Conservation (phyloP, 2,329 filamentous ascomycete genomes). For the Exserohilum rostratum region DNA sequence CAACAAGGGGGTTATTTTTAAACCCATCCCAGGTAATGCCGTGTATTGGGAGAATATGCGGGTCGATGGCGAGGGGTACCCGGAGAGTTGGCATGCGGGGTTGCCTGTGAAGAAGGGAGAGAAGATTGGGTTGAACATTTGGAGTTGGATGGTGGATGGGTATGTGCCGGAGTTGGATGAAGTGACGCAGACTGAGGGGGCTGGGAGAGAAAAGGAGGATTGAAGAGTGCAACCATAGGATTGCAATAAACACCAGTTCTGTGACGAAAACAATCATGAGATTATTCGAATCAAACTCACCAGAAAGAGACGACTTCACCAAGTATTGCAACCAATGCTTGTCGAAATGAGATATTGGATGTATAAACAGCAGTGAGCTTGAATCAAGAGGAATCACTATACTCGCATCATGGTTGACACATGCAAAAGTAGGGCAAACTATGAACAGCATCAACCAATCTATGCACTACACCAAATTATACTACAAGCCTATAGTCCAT, state of each 20-base stretch:
- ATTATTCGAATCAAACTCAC: too few relatives aligned
- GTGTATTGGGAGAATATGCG: constrained; percentile 68
- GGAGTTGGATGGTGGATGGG: constrained; percentile 64
- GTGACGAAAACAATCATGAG: neutral
- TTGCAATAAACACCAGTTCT: neutral
- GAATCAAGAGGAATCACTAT: neutral
- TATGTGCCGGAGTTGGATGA: constrained; percentile 24
- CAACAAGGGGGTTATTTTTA: constrained; percentile 62
- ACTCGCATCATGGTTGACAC: neutral
- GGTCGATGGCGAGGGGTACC: constrained; percentile 61
- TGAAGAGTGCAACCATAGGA: neutral
- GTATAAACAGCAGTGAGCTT: too few relatives aligned
- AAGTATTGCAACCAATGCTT: too few relatives aligned
- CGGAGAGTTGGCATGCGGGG: constrained; percentile 66
- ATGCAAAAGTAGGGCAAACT: neutral
- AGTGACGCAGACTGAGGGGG: neutral
- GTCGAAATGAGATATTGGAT: too few relatives aligned
- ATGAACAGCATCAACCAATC: constrained; percentile 2
- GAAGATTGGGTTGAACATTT: constrained; percentile 69
- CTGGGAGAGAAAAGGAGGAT: neutral
- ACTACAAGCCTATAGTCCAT: constrained; percentile 3
- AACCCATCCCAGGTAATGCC: constrained; percentile 63
- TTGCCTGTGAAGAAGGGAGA: constrained; percentile 61
- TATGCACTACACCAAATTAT: constrained; percentile 6
- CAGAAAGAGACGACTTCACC: too few relatives aligned